Evolutionary conservation across 306 rosid species (phyloP).

Genomic region (Carpinus fangiana): DNA sequence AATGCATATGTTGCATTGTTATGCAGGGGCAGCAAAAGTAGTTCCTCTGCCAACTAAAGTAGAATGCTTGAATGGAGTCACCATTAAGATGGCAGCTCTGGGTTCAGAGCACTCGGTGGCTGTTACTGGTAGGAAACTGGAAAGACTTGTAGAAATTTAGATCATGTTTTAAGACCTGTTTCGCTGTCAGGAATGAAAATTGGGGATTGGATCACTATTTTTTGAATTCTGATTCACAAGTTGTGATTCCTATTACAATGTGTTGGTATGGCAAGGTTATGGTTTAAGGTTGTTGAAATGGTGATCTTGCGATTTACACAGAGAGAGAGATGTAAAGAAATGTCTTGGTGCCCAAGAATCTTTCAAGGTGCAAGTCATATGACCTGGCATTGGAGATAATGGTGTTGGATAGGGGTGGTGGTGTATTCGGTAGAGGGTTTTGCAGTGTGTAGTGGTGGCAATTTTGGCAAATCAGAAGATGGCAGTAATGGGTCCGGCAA

Average conservation of each 20-base stretch:
- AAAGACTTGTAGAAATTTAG: background rate
- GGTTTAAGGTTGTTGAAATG: background rate
- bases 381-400: background rate
- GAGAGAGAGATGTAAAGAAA: background rate
- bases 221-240: background rate
- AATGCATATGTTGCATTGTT: conserved; percentile 25
- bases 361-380: too few relatives aligned
- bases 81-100: conserved; percentile 69
- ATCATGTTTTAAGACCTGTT: background rate
- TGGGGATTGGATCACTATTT: too few relatives aligned
- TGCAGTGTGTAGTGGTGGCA: background rate
- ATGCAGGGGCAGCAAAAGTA: conserved; percentile 60
- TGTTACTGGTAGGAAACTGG: conserved; percentile 62
- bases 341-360: background rate
- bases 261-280: background rate
- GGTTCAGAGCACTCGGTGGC: conserved; percentile 92
- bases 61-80: conserved; percentile 76
- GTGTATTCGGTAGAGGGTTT: background rate
- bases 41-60: conserved; percentile 78
- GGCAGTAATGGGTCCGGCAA: background rate
- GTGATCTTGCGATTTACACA: too few relatives aligned
- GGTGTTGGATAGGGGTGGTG: background rate
- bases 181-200: background rate
- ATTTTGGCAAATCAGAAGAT: background rate
- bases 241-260: background rate